Percentiles rank a stretch among this genome's conserved stretches.
These are phyloP conservation scores for Termitomyces bulborhizus DNA, from an alignment of 768 basidiomycete genomes.

Conservation along the genomic window DNA sequence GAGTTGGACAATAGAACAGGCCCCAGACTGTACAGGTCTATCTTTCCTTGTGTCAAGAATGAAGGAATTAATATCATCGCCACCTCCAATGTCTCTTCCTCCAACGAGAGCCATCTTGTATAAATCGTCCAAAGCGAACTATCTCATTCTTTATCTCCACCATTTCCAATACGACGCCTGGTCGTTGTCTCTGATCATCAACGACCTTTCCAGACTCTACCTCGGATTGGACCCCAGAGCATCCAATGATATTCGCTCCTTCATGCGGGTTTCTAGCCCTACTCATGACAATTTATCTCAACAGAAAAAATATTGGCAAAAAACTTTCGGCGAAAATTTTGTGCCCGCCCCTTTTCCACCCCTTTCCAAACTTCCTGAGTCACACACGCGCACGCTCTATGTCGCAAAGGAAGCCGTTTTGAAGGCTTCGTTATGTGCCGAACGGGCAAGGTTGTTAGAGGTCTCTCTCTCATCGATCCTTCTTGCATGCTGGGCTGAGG, in stretches of 20 bases:
- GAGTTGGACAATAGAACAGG: slow-evolving; percentile 19
- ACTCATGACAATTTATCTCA: slow-evolving; percentile 12
- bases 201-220: slow-evolving; percentile 34
- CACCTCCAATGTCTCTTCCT: slow-evolving; percentile 15
- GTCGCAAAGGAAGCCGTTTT: slow-evolving; percentile 12
- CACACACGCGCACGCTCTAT: slow-evolving; percentile 10
- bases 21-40: slow-evolving; percentile 11
- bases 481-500: slow-evolving; percentile 36
- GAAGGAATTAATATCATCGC: slow-evolving; percentile 18
- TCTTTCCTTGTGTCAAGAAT: slow-evolving; percentile 14
- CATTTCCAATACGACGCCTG: slow-evolving; percentile 48
- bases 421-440: slow-evolving; percentile 26
- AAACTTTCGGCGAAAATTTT: slow-evolving; percentile 22
- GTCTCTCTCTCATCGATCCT: slow-evolving; percentile 35
- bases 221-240: slow-evolving; percentile 16
- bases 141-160: slow-evolving; percentile 29
- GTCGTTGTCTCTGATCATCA: slow-evolving; percentile 33
- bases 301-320: slow-evolving; percentile 32
- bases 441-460: slow-evolving; percentile 29
- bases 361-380: not conserved
- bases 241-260: slow-evolving; percentile 20
- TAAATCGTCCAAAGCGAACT: slow-evolving; percentile 15
- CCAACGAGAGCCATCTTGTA: slow-evolving; percentile 21
- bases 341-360: slow-evolving; percentile 21
- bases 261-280: slow-evolving; percentile 20